These are phyloP conservation scores for Kwoniella dendrophila DNA, from an alignment of 768 basidiomycete species.

Conservation along the genomic window DNA sequence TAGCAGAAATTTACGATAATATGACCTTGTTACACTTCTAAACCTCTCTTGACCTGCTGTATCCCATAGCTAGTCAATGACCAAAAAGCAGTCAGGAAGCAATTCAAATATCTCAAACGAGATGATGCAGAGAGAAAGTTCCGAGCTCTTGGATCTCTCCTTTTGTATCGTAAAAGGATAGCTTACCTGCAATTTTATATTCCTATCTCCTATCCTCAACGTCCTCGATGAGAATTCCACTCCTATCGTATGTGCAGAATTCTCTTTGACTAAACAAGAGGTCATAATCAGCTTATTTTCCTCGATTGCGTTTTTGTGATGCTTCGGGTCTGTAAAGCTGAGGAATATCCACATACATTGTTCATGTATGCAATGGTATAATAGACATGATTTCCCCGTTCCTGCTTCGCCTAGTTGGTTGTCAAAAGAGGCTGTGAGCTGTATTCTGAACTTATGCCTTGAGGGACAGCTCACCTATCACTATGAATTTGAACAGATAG, in stretches of 20 bases:
- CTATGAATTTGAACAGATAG: conserved; percentile 97
- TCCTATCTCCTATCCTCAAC: conserved; percentile 87
- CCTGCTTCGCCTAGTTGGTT: conserved; percentile 79
- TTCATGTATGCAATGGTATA: conserved; percentile 96
- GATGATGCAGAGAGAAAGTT: background rate
- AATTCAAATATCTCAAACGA: background rate
- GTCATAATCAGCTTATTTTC: background rate
- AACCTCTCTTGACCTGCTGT: conserved; percentile 96
- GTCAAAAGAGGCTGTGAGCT: background rate
- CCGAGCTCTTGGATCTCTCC: background rate
- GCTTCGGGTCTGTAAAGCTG: conserved; percentile 24
- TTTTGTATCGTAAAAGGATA: background rate
- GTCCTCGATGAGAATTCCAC: conserved; percentile 97
- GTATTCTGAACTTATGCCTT: background rate
- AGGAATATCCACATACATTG: conserved; percentile 68
- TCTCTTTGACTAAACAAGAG: conserved; percentile 75
- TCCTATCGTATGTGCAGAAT: conserved; percentile 96
- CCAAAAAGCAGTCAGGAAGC: background rate
- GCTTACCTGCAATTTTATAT: conserved; percentile 89
- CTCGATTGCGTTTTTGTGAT: no score
- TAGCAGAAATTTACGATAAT: conserved; percentile 63
- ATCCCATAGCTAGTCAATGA: conserved; percentile 75
- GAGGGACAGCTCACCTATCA: conserved; percentile 70
- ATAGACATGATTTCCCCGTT: conserved; percentile 92
- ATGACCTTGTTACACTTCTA: conserved; percentile 81